These are phyloP conservation scores for Pestalotiopsis sp. DNA, from an alignment of 2,329 filamentous ascomycete species.

Conservation along the genomic window DNA sequence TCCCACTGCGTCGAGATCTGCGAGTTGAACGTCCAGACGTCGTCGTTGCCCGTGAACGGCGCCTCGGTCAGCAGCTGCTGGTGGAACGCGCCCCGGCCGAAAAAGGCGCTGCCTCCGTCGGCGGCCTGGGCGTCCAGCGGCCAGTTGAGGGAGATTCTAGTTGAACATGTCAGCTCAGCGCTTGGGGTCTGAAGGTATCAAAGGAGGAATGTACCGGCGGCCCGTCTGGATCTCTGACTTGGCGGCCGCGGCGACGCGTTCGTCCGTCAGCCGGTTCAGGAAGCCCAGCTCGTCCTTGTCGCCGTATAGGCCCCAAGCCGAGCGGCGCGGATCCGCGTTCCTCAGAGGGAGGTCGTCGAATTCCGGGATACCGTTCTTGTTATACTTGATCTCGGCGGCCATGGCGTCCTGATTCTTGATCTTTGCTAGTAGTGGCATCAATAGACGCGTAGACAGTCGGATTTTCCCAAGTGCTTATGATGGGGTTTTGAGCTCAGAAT, in stretches of 20 bases:
- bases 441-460: background rate
- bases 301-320: conserved; percentile 53
- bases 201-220: conserved; percentile 34
- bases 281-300: conserved; percentile 58
- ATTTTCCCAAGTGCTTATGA: too few relatives aligned
- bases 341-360: conserved; percentile 49
- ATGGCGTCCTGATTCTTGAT: conserved; percentile 23
- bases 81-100: conserved; percentile 55
- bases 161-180: background rate
- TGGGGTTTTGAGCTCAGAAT: too few relatives aligned
- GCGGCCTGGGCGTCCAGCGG: conserved; percentile 52
- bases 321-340: conserved; percentile 42
- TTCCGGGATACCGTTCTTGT: conserved; percentile 43
- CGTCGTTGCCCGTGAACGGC: conserved; percentile 57
- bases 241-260: conserved; percentile 50
- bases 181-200: too few relatives aligned
- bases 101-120: conserved; percentile 45
- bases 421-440: background rate
- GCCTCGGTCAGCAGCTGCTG: conserved; percentile 52
- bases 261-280: conserved; percentile 59
- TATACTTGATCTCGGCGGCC: conserved; percentile 29
- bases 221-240: conserved; percentile 55
- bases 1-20: conserved; percentile 61
- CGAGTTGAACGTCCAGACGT: conserved; percentile 59
- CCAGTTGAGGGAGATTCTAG: conserved; percentile 60